These are phyloP conservation scores for Litsea cubeba DNA, from an alignment of 164 flowering plant species.

Conservation along the genomic window DNA sequence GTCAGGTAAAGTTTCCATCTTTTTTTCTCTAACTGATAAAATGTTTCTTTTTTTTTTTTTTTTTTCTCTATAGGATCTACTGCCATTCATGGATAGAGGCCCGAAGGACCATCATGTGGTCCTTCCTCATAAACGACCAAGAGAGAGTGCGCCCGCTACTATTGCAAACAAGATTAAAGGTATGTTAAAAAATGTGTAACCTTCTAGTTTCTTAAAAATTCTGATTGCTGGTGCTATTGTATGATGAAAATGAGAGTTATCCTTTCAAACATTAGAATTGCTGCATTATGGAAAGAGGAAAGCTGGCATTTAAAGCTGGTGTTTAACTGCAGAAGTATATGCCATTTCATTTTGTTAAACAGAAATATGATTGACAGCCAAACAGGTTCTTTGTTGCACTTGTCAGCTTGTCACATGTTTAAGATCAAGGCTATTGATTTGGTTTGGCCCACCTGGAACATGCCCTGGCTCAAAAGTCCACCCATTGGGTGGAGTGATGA, in stretches of 20 bases:
- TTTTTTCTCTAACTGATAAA: neutral
- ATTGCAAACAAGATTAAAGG: conserved; percentile 41
- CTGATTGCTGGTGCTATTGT: neutral
- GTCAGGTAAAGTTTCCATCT: neutral
- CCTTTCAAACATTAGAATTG: neutral
- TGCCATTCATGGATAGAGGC: conserved; percentile 79
- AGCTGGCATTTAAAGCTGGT: neutral
- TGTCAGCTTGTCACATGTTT: too few species aligned
- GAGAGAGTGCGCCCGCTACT: conserved; percentile 51
- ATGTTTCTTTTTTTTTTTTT: neutral
- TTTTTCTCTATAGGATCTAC: conserved; percentile 47
- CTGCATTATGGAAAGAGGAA: neutral
- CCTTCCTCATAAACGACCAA: conserved; percentile 80
- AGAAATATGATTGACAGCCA: too few species aligned
- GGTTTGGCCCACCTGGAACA: too few species aligned
- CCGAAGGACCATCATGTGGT: conserved; percentile 67
- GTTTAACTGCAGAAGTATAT: neutral
- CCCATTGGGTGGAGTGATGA: too few species aligned
- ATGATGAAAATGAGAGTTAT: neutral
- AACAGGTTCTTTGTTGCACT: too few species aligned
- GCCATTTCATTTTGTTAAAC: too few species aligned
- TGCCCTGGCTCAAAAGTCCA: too few species aligned
- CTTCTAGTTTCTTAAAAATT: neutral
- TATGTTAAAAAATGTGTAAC: conserved; percentile 13
- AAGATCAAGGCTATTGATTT: too few species aligned